Evolutionary conservation across 1,284 basidiomycete species (phyloP).

Genomic region (Rhodotorula sp.): DNA sequence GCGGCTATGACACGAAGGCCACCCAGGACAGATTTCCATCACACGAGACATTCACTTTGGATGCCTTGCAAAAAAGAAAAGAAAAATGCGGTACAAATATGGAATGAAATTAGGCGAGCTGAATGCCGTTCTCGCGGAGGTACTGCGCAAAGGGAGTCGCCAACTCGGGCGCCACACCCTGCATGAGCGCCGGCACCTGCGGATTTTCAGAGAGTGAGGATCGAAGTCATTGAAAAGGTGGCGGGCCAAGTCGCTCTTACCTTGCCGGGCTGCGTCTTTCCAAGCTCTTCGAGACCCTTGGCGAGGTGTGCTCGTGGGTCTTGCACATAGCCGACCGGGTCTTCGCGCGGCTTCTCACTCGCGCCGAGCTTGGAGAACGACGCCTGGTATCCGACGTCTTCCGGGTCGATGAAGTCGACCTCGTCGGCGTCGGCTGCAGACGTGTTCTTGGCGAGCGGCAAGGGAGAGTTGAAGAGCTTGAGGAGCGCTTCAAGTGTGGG

Average conservation of each 20-base stretch:
- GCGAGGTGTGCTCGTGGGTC: slow-evolving; percentile 52
- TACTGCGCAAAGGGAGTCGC: slow-evolving; percentile 48
- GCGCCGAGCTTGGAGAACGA: slow-evolving; percentile 88
- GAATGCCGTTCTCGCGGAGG: slow-evolving; percentile 45
- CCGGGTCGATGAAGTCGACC: slow-evolving; percentile 75
- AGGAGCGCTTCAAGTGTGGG: slow-evolving; percentile 66
- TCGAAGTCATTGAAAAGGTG: not conserved
- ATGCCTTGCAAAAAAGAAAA: not conserved
- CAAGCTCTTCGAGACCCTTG: slow-evolving; percentile 46
- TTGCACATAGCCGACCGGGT: slow-evolving; percentile 51
- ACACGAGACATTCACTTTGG: not conserved
- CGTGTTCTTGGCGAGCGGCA: slow-evolving; percentile 58
- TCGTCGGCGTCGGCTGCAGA: slow-evolving; percentile 58
- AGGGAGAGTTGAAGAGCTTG: slow-evolving; percentile 72
- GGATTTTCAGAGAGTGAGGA: no score
- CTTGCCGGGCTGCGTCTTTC: slow-evolving; percentile 49
- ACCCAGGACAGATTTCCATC: no score
- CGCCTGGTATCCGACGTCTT: slow-evolving; percentile 84
- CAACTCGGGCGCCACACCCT: slow-evolving; percentile 46
- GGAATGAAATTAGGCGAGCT: slow-evolving; percentile 19
- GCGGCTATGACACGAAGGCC: no score
- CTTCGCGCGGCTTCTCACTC: slow-evolving; percentile 54
- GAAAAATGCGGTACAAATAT: not conserved
- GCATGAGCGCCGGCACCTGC: slow-evolving; percentile 46
- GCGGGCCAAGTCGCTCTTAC: slow-evolving; percentile 39